Evolutionary conservation across 2,329 filamentous ascomycete genomes (phyloP).

Genomic region (Talaromyces sp.): DNA sequence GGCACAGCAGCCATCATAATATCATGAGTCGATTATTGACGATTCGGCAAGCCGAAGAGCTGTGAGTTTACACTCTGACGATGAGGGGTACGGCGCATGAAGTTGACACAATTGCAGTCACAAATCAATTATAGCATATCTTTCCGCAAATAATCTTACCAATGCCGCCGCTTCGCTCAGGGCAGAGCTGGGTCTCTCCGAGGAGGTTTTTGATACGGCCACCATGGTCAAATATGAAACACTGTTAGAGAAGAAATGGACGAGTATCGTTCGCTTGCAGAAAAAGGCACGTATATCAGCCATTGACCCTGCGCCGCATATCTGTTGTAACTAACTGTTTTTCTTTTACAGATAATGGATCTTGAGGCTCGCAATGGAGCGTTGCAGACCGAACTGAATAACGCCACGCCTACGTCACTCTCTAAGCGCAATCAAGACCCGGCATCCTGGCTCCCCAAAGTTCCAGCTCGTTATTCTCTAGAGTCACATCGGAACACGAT

Average conservation of each 20-base stretch:
- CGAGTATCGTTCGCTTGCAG: slow-evolving; percentile 85
- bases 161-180: slow-evolving; percentile 67
- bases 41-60: slow-evolving; percentile 76
- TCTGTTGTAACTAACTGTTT: slow-evolving; percentile 11
- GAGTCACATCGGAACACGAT: slow-evolving; percentile 77
- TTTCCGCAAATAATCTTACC: slow-evolving; percentile 66
- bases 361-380: slow-evolving; percentile 69
- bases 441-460: slow-evolving; percentile 75
- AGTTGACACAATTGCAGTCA: slow-evolving; percentile 48
- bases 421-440: slow-evolving; percentile 79
- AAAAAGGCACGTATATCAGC: slow-evolving; percentile 66
- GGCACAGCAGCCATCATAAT: slow-evolving; percentile 11
- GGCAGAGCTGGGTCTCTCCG: slow-evolving; percentile 65
- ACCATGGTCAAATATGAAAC: slow-evolving; percentile 94
- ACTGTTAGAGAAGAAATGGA: slow-evolving; percentile 97
- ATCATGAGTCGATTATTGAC: slow-evolving; percentile 71
- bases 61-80: slow-evolving; percentile 53
- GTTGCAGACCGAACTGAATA: slow-evolving; percentile 79
- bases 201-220: slow-evolving; percentile 61
- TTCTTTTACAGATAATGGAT: slow-evolving; percentile 70
- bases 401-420: slow-evolving; percentile 71
- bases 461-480: slow-evolving; percentile 73
- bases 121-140: slow-evolving; percentile 89
- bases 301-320: slow-evolving; percentile 18
- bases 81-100: not conserved